A percentile compares a stretch with the other conserved stretches of the same genome.
Evolutionary conservation across 2,329 filamentous ascomycete species (phyloP).

Genomic region (Dactylellina leptospora): DNA sequence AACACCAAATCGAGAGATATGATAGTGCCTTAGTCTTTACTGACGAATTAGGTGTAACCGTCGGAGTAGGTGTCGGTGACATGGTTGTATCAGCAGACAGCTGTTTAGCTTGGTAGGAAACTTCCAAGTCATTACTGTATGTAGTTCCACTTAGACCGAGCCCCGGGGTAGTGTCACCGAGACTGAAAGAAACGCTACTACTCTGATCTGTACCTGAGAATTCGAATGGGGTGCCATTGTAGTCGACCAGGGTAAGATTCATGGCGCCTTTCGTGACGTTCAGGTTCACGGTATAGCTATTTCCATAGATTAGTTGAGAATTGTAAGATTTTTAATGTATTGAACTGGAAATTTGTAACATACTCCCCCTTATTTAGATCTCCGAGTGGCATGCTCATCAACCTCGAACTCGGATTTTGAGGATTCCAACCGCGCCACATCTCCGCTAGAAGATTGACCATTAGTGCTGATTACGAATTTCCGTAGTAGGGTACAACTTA

Average conservation of each 20-base stretch:
- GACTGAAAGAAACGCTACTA: neutral
- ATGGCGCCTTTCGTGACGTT: slow-evolving; percentile 5
- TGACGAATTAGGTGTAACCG: neutral
- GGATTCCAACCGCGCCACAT: slow-evolving; percentile 15
- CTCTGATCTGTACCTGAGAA: neutral
- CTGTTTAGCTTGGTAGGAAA: neutral
- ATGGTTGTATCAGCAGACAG: neutral
- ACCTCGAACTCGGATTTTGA: neutral
- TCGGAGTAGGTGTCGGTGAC: neutral
- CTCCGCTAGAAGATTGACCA: slow-evolving; percentile 13
- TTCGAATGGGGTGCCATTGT: slow-evolving; percentile 14
- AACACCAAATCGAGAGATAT: neutral
- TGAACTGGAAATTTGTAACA: neutral
- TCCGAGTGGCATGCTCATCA: slow-evolving; percentile 22
- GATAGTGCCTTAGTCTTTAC: neutral
- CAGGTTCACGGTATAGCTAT: slow-evolving; percentile 13
- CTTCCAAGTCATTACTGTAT: slow-evolving; percentile 8
- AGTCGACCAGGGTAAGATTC: slow-evolving; percentile 16
- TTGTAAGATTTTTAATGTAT: neutral
- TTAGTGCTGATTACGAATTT: too few species aligned
- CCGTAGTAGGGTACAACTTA: slow-evolving; percentile 8
- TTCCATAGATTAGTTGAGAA: neutral
- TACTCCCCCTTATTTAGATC: slow-evolving; percentile 15
- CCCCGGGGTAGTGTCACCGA: neutral
- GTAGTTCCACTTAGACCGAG: slow-evolving; percentile 11